These are phyloP conservation scores for Babesia microti DNA, from an alignment of 169 alveolate species.

Conservation along the genomic window DNA sequence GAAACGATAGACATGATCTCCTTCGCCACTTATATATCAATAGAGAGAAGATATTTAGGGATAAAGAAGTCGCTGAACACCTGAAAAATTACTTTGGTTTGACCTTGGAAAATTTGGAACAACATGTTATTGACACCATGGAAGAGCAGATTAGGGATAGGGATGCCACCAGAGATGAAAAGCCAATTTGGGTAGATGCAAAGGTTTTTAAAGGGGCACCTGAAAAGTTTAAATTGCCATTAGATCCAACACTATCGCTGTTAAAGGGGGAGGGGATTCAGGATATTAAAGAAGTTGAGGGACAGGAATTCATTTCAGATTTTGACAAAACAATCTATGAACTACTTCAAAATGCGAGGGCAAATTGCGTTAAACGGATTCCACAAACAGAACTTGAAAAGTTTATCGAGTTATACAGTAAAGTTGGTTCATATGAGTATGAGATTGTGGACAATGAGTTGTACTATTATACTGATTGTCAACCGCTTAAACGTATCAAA, in stretches of 20 bases:
- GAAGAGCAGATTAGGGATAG: slow-evolving; percentile 11
- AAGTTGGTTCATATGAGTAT: slow-evolving; percentile 36
- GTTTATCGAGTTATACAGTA: slow-evolving; percentile 25
- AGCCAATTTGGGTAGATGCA: slow-evolving; percentile 26
- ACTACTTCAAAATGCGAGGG: slow-evolving; percentile 6
- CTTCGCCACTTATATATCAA: too few relatives aligned
- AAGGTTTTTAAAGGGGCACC: slow-evolving; percentile 32
- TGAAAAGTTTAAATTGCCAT: slow-evolving; percentile 28
- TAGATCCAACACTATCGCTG: slow-evolving; percentile 21
- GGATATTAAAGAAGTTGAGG: slow-evolving; percentile 11
- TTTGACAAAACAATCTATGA: slow-evolving; percentile 26
- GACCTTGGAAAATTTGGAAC: slow-evolving; percentile 19
- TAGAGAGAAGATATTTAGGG: too few relatives aligned
- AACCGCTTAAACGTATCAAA: slow-evolving; percentile 12
- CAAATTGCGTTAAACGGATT: not conserved
- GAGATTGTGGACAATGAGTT: slow-evolving; percentile 5
- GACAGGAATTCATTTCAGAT: slow-evolving; percentile 12
- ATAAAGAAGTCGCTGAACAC: not conserved
- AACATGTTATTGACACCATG: slow-evolving; percentile 28
- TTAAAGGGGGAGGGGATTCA: slow-evolving; percentile 19
- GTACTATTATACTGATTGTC: slow-evolving; percentile 11
- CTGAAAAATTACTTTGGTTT: slow-evolving; percentile 35
- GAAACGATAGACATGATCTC: too few relatives aligned
- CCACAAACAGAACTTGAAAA: slow-evolving; percentile 3
- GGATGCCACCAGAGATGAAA: slow-evolving; percentile 9